Conservation (phyloP, 163 green algal genomes). For the Chlamydomonas reinhardtii region DNA sequence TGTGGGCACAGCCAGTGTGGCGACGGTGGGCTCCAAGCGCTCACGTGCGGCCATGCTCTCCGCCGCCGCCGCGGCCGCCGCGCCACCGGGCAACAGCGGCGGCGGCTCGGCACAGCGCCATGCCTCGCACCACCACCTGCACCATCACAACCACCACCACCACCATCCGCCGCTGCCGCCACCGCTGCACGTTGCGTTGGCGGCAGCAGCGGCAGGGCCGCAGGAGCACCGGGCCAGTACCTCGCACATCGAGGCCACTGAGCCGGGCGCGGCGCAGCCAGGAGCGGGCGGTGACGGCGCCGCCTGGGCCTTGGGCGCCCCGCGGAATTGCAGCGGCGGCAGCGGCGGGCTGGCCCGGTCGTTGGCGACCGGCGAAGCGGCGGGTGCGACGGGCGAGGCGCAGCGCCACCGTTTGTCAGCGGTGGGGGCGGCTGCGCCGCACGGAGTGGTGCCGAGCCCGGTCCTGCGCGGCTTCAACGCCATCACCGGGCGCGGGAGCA, state of each 20-base stretch:
- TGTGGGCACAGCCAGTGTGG: background rate
- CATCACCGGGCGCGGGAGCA: no score
- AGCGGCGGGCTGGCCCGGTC: background rate
- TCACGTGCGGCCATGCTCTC: background rate
- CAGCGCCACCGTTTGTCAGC: background rate
- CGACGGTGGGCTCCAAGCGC: constrained; percentile 22
- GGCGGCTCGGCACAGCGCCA: no score
- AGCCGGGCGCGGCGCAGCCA: background rate
- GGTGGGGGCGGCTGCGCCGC: background rate
- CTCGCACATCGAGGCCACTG: no score
- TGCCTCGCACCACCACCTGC: no score
- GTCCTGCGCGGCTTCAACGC: no score
- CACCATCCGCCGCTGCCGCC: no score
- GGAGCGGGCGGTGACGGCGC: background rate
- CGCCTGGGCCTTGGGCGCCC: background rate
- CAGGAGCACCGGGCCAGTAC: no score
- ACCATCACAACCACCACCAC: no score
- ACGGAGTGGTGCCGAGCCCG: no score
- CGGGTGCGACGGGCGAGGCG: background rate
- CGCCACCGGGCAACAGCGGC: background rate
- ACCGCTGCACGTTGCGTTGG: no score
- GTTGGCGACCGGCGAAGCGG: background rate
- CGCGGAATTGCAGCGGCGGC: background rate
- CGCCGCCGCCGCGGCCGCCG: background rate
- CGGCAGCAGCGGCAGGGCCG: no score